phyloP scores from a whole-genome alignment of 176 grass and related monocot species.

The Canna indica region DNA sequence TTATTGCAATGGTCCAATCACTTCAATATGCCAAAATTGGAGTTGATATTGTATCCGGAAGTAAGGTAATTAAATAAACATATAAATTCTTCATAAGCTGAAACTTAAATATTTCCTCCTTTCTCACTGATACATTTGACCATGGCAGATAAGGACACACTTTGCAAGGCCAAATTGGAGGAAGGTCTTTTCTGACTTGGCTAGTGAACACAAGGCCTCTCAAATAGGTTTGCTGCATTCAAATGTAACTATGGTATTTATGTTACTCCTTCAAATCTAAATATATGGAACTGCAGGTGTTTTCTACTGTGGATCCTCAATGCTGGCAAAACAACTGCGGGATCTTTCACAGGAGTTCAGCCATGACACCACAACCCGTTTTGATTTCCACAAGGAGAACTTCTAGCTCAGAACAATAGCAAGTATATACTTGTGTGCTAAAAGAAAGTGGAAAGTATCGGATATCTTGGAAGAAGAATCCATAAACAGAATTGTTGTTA shows the following conservation, averaged over 20 bases:
- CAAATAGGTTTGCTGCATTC: slow-evolving; percentile 55
- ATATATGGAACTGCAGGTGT: slow-evolving; percentile 59
- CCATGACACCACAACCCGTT: slow-evolving; percentile 75
- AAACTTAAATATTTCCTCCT: neutral
- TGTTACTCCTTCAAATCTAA: slow-evolving; percentile 9
- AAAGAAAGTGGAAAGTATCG: slow-evolving; percentile 40
- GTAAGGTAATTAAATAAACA: slow-evolving; percentile 38
- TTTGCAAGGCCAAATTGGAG: slow-evolving; percentile 99
- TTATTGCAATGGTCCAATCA: slow-evolving; percentile 92
- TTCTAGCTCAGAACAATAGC: slow-evolving; percentile 40
- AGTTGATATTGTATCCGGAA: slow-evolving; percentile 88
- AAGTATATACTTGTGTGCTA: slow-evolving; percentile 45
- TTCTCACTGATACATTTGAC: slow-evolving; percentile 10
- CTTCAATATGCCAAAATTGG: slow-evolving; percentile 95
- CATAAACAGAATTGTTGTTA: no score
- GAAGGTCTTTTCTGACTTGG: slow-evolving; percentile 87
- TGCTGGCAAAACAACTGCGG: slow-evolving; percentile 63
- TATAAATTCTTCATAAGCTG: neutral
- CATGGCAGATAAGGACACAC: slow-evolving; percentile 80
- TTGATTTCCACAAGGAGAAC: slow-evolving; percentile 99
- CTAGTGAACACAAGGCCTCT: slow-evolving; percentile 61
- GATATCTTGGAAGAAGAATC: no score
- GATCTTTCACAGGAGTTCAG: slow-evolving; percentile 92
- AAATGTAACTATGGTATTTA: neutral
- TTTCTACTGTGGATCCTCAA: slow-evolving; percentile 89